A percentile compares a stretch with the other conserved stretches of the same genome.
These are phyloP conservation scores for Lycium barbarum DNA, from an alignment of 257 asterid species.

Conservation along the genomic window DNA sequence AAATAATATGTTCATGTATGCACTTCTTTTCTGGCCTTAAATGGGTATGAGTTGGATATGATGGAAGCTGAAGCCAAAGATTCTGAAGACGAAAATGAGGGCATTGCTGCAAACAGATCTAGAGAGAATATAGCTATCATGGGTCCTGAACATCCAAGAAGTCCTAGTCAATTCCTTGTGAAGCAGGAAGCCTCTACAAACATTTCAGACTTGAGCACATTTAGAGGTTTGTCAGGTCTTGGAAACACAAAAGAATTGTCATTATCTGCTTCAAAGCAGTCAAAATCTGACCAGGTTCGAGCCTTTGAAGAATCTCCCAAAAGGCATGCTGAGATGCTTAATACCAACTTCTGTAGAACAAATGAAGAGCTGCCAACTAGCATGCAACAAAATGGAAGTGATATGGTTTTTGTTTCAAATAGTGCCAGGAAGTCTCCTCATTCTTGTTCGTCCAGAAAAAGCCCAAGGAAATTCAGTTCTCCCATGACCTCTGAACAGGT, in stretches of 20 bases:
- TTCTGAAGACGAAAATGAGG: conserved; percentile 93
- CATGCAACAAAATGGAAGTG: conserved; percentile 42
- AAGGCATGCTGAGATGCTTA: conserved; percentile 40
- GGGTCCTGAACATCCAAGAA: conserved; percentile 49
- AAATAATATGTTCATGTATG: not conserved
- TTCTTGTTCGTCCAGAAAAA: conserved; percentile 42
- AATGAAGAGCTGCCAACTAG: conserved; percentile 41
- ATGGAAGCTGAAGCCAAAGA: conserved; percentile 89
- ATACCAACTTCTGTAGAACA: conserved; percentile 37
- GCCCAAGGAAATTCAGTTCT: conserved; percentile 46
- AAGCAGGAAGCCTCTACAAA: conserved; percentile 40
- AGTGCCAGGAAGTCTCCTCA: conserved; percentile 54
- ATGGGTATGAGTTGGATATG: conserved; percentile 80
- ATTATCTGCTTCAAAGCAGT: conserved; percentile 49
- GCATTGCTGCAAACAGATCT: conserved; percentile 39
- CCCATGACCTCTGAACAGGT: conserved; percentile 42
- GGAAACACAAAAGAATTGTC: conserved; percentile 38
- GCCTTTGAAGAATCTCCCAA: conserved; percentile 39
- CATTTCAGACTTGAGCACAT: conserved; percentile 36
- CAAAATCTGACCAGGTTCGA: conserved; percentile 31
- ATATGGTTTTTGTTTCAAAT: conserved; percentile 46
- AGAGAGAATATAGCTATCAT: conserved; percentile 41
- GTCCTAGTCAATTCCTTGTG: conserved; percentile 42
- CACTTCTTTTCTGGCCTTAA: conserved; percentile 34
- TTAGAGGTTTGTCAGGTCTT: conserved; percentile 40